Base-by-base conservation (phyloP, 202 grass and related monocot genomes). In the Panicum virgatum region DNA sequence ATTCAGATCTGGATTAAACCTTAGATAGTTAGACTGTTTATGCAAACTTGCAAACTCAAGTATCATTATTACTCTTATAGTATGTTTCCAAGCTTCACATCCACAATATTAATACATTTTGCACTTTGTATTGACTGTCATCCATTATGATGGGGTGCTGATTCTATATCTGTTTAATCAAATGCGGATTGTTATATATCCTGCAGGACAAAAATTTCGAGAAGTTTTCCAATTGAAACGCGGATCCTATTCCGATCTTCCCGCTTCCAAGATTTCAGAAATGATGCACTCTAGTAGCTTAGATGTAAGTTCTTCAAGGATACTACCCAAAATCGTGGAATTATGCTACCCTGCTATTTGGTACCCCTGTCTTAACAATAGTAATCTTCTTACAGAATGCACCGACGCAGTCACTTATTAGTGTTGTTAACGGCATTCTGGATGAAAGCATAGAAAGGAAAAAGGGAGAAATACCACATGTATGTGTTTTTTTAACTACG, bases 371-470 rank as follows among this genome's bases (percentile, higher is more conserved):
- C 29, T 14, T 91, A 75, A 91, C 18, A 57, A 15, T 80, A 76
- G 46, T 75, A 50, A 63, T 83, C 18, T 76, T 89, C 57, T 91
- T 59, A 69, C 81, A 97, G 94, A 92, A 85, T 92, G 92, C 92
- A 56, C 64, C 94, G 5, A 97, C 92, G 45, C 90, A 91, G 75
- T 92, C 94, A 48, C 92, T 97, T 83, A 87, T 97, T 40, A 92
- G 65, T 20, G 89, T 94, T 70, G 80, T 92, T 66, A 97, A 94
- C 87, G 88, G 94, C 50, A 97, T 97, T 78, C 62, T 97, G 57
- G 91, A 94, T 63, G 94, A 97, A 92, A 97, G 91, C 72, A 92
- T 94, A 70, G 94, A 92, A 58, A 97, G 87, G 62, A 94, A 92
- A 89, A 97, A 90, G 64, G 91, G 92, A 86, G 94, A 94, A 84